phyloP scores from a whole-genome alignment of 352 stramenopile species.

The Sclerospora graminicola region DNA sequence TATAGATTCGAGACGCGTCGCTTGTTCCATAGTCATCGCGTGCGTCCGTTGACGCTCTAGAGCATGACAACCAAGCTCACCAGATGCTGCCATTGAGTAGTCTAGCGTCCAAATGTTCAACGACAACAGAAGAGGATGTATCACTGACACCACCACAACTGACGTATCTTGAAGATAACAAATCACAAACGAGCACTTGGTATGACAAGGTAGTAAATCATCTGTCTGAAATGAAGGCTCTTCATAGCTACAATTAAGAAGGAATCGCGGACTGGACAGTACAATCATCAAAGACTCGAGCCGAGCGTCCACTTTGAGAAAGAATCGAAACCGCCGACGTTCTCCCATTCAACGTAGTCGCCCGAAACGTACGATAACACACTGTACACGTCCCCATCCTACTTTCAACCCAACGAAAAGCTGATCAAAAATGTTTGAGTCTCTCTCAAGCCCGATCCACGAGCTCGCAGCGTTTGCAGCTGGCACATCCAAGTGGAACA shows the following conservation, averaged over 20 bases:
- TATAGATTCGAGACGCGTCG: slow-evolving; percentile 57
- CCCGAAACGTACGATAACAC: slow-evolving; percentile 8
- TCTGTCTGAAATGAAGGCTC: slow-evolving; percentile 32
- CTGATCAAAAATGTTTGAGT: slow-evolving; percentile 34
- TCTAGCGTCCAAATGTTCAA: slow-evolving; percentile 39
- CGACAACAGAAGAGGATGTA: slow-evolving; percentile 34
- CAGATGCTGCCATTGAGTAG: slow-evolving; percentile 24
- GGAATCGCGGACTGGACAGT: slow-evolving; percentile 48
- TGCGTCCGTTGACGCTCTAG: slow-evolving; percentile 1
- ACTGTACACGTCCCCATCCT: slow-evolving; percentile 4
- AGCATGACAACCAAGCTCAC: slow-evolving; percentile 1
- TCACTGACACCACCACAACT: slow-evolving; percentile 13
- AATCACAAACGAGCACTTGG: slow-evolving; percentile 27
- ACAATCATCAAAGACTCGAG: slow-evolving; percentile 16
- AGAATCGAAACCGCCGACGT: slow-evolving; percentile 12
- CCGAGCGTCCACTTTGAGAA: slow-evolving; percentile 1
- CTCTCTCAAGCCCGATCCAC: slow-evolving; percentile 43
- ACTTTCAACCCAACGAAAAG: slow-evolving; percentile 6
- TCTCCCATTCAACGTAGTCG: slow-evolving; percentile 13
- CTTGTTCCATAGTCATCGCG: slow-evolving; percentile 49
- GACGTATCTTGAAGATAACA: slow-evolving; percentile 1
- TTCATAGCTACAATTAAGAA: slow-evolving; percentile 57
- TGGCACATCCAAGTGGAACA: slow-evolving; percentile 62
- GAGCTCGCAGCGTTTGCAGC: slow-evolving; percentile 57
- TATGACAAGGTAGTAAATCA: slow-evolving; percentile 43